A percentile compares a stretch with the other conserved stretches of the same genome.
phyloP scores from a whole-genome alignment of 352 stramenopile species.

The Phytophthora sojae region DNA sequence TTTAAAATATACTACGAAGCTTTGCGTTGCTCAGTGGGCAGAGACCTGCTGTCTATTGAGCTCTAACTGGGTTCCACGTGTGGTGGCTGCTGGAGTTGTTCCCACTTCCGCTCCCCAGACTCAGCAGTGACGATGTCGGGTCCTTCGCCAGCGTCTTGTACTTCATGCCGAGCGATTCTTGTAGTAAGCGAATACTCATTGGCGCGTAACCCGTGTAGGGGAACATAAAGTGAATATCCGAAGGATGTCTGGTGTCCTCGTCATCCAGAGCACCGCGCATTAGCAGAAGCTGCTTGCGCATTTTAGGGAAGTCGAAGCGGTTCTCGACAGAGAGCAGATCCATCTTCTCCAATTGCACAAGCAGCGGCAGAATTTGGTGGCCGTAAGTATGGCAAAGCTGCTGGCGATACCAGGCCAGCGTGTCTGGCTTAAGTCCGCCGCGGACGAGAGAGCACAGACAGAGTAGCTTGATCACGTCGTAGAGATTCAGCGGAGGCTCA shows the following conservation, averaged over 20 bases:
- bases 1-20: no score
- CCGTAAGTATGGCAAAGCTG: constrained; percentile 89
- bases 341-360: constrained; percentile 80
- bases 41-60: no score
- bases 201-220: constrained; percentile 86
- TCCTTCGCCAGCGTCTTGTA: constrained; percentile 59
- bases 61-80: no score
- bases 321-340: constrained; percentile 67
- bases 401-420: constrained; percentile 69
- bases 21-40: no score
- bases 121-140: constrained; percentile 39
- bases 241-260: constrained; percentile 53
- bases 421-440: constrained; percentile 66
- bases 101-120: constrained; percentile 26
- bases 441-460: constrained; percentile 80
- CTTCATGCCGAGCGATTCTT: constrained; percentile 78
- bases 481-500: constrained; percentile 70
- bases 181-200: constrained; percentile 82
- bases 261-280: constrained; percentile 57
- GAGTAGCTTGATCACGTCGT: constrained; percentile 80
- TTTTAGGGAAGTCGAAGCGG: constrained; percentile 71
- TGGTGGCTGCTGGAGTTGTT: constrained; percentile 29
- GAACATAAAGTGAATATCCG: constrained; percentile 89
- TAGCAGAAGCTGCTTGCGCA: constrained; percentile 48
- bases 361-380: constrained; percentile 67